Evolutionary conservation across 257 asterid species (phyloP).

Genomic region (Penstemon eatonii): DNA sequence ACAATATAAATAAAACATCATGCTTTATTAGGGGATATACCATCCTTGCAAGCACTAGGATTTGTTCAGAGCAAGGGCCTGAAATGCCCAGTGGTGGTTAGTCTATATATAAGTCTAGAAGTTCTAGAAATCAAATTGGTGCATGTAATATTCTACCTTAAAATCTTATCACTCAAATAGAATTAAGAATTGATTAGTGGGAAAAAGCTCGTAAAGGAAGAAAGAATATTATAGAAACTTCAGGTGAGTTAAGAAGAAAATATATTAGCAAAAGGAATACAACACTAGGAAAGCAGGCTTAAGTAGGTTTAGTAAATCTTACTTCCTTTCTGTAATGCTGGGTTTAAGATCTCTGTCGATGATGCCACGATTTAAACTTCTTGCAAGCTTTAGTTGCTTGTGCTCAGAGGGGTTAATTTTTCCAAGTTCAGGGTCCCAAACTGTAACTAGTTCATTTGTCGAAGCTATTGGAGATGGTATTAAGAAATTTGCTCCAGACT

Average conservation of each 20-base stretch:
- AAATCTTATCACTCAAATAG: background rate
- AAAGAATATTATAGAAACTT: constrained; percentile 4
- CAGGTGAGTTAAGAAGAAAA: constrained; percentile 4
- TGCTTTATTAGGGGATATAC: background rate
- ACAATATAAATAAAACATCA: background rate
- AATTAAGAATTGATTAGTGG: background rate
- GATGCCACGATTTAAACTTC: constrained; percentile 97
- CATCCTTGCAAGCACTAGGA: background rate
- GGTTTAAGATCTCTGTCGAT: constrained; percentile 98
- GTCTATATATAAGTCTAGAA: background rate
- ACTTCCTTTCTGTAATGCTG: constrained; percentile 85
- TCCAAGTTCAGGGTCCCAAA: constrained; percentile 97
- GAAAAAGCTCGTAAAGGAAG: background rate
- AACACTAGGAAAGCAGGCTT: constrained; percentile 11
- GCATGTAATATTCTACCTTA: background rate
- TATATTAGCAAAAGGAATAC: constrained; percentile 19
- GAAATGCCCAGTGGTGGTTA: background rate
- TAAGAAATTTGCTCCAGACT: constrained; percentile 92
- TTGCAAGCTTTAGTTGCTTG: constrained; percentile 94
- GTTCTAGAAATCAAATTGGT: background rate
- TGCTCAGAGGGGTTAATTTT: constrained; percentile 97
- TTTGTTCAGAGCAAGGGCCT: background rate
- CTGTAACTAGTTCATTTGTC: constrained; percentile 87
- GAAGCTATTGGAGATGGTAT: constrained; percentile 92
- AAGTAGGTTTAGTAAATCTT: constrained; percentile 35